phyloP scores from a whole-genome alignment of 768 basidiomycete species.

The Boletus huronensis region DNA sequence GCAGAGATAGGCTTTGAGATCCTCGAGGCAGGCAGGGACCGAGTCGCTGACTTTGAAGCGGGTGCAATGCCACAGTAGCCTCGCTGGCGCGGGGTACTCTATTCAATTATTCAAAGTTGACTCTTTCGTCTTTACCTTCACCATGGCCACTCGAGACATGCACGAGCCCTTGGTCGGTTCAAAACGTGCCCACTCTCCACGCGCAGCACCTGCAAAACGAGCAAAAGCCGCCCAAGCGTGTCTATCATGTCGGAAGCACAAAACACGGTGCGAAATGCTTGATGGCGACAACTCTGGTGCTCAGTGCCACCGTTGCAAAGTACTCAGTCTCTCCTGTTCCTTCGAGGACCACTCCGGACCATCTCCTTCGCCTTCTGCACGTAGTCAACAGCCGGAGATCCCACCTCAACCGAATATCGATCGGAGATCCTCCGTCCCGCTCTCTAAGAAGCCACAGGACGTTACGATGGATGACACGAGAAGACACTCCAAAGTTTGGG shows the following conservation, averaged over 20 bases:
- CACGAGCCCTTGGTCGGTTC: slow-evolving; percentile 23
- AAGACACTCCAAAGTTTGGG: slow-evolving; percentile 22
- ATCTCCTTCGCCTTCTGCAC: slow-evolving; percentile 16
- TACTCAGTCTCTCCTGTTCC: slow-evolving; percentile 44
- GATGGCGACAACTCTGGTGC: slow-evolving; percentile 35
- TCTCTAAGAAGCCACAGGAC: slow-evolving; percentile 21
- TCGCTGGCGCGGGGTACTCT: slow-evolving; percentile 12
- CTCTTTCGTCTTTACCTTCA: slow-evolving; percentile 4
- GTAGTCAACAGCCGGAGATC: slow-evolving; percentile 19
- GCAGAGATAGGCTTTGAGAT: slow-evolving; percentile 7
- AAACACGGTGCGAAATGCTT: slow-evolving; percentile 50
- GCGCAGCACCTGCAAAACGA: slow-evolving; percentile 33
- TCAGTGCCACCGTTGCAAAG: slow-evolving; percentile 49
- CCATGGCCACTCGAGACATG: slow-evolving; percentile 18
- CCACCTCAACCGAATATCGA: slow-evolving; percentile 18
- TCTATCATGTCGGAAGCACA: slow-evolving; percentile 44
- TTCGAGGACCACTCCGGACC: slow-evolving; percentile 35
- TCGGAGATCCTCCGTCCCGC: slow-evolving; percentile 23
- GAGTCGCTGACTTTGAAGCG: slow-evolving; percentile 30
- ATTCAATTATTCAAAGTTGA: background rate
- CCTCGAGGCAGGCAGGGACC: background rate
- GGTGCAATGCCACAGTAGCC: slow-evolving; percentile 9
- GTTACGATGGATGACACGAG: slow-evolving; percentile 21
- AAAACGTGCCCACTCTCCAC: slow-evolving; percentile 33
- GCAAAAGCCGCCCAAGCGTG: slow-evolving; percentile 46